Base-by-base conservation (phyloP, 495 filamentous ascomycete genomes). In the Talaromyces wortmannii region DNA sequence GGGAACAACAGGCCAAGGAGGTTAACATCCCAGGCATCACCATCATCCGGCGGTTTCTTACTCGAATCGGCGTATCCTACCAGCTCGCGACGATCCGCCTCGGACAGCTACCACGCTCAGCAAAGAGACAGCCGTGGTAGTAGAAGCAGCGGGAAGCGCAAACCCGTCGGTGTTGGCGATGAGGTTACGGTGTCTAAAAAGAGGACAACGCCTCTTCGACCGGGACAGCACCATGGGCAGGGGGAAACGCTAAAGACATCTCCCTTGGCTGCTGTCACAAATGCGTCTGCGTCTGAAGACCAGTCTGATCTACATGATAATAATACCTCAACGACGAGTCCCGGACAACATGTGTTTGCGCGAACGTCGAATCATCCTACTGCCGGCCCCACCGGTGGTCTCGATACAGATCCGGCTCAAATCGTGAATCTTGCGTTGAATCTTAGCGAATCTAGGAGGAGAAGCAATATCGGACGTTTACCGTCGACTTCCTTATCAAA, bases 401-500 rank as follows among this genome's bases (percentile, higher is more conserved):
- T 88, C 11, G 87, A 91, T 68, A 72, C 81, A 15, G 90, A 97
- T 60, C 84, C 90, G 17, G 77, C 88, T 16, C 88, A 95, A 67
- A 92, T 97, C 55, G 89, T 97, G 40, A 91, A 88, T 61, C 85
- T 97, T 68, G 92, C 92, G 2, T 71, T 97, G 64, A 92, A 86
- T 62, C 69, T 97, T 49, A 95, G 88, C 71, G 89, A 96, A 63
- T 91, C 89, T 32, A 78, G 91, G 51, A 79, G 83, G 53, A 78
- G 85, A 53, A 73, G 76, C 4, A 65, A 61, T 51, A 55, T 65
- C 48, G 61, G 67, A 36, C 62, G 68, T 45, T 31, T 63, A 10
- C 31, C 62, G 4, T 61, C 65, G 31, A 57, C 53, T 43, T 59
- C 60, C 50, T 50, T 62, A 17, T 42, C 29, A 13, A 40, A 40